A percentile compares a stretch with the other conserved stretches of the same genome.
Evolutionary conservation across 768 basidiomycete species (phyloP).

Genomic region (Inosperma sp.): DNA sequence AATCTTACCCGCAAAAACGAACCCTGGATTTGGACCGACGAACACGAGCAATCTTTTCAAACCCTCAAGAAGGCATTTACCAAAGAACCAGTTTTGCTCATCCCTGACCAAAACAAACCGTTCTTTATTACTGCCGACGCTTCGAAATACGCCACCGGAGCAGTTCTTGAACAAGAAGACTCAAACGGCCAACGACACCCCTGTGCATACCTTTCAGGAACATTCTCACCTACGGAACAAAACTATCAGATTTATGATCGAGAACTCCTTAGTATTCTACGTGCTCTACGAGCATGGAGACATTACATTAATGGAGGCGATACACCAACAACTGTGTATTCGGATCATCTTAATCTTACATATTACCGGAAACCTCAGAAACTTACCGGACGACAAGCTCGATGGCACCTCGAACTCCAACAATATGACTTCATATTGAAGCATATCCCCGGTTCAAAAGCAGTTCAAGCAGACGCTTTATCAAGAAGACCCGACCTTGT

Average conservation of each 20-base stretch:
- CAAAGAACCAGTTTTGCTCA: constrained; percentile 24
- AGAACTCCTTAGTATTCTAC: constrained; percentile 46
- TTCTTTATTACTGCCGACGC: constrained; percentile 30
- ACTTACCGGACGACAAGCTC: background rate
- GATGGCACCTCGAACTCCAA: background rate
- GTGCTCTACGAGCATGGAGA: constrained; percentile 26
- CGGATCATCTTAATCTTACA: constrained; percentile 22
- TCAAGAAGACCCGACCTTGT: background rate
- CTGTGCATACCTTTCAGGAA: constrained; percentile 32
- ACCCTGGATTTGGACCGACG: constrained; percentile 24
- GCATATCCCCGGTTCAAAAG: background rate
- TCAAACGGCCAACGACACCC: constrained; percentile 22
- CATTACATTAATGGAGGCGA: constrained; percentile 23
- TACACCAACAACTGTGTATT: constrained; percentile 10
- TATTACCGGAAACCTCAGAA: constrained; percentile 7
- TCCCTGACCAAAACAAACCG: constrained; percentile 16
- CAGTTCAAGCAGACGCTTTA: background rate
- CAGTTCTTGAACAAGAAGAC: constrained; percentile 26
- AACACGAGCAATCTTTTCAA: constrained; percentile 25
- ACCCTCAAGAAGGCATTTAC: constrained; percentile 25
- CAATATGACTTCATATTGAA: background rate
- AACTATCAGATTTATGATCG: constrained; percentile 47
- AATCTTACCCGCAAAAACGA: constrained; percentile 23
- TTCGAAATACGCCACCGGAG: constrained; percentile 29
- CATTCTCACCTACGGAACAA: constrained; percentile 28